Conservation (phyloP, 768 basidiomycete species). For the Auricularia cornea region DNA sequence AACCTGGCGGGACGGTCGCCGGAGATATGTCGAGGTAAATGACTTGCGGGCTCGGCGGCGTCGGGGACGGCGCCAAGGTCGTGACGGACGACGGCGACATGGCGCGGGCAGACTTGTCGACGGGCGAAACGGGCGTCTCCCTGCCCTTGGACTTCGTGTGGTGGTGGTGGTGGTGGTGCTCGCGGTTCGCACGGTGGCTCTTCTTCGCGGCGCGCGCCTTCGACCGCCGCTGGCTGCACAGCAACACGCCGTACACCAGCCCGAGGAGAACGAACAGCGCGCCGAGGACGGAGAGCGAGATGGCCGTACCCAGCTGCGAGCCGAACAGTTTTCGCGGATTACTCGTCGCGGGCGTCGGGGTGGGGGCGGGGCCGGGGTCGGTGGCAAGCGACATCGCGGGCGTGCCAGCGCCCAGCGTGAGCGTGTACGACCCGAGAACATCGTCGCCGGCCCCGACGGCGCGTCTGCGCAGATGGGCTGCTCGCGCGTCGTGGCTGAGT, state of each 20-base stretch:
- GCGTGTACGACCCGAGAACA: not conserved
- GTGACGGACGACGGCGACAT: too few relatives aligned
- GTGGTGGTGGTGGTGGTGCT: not conserved
- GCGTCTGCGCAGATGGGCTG: too few relatives aligned
- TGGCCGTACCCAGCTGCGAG: not conserved
- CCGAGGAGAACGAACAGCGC: not conserved
- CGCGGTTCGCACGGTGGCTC: not conserved
- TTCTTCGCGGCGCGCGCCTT: not conserved
- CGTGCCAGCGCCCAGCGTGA: not conserved
- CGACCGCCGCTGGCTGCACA: not conserved
- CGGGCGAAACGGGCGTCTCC: too few relatives aligned
- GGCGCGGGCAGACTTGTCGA: too few relatives aligned
- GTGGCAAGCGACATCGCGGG: not conserved
- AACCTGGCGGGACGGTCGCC: not conserved
- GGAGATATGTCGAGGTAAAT: not conserved
- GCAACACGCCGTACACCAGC: not conserved
- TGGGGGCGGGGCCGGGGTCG: not conserved
- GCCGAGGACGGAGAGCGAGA: not conserved
- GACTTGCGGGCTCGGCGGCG: not conserved
- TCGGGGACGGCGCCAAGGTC: not conserved
- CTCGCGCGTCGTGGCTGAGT: too few relatives aligned
- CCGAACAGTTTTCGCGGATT: not conserved
- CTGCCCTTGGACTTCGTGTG: not conserved
- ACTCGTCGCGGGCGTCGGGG: not conserved
- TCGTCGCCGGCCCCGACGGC: too few relatives aligned